Evolutionary conservation across 148 eudicot genomes (phyloP).

Genomic region (Rhododendron molle): DNA sequence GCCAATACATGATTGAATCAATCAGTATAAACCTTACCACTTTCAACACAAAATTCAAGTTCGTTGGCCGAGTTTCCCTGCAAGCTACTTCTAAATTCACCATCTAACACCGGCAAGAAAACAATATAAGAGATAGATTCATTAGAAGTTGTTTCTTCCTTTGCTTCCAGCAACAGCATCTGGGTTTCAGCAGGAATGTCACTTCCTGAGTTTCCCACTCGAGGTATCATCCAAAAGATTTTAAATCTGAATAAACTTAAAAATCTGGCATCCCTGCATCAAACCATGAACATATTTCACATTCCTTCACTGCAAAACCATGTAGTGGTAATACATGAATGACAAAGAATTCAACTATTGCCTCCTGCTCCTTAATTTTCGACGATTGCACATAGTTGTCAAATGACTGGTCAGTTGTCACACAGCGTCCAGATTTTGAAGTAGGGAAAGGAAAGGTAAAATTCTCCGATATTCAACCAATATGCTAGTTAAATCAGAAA

Average conservation of each 20-base stretch:
- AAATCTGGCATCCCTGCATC: constrained; percentile 32
- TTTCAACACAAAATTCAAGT: constrained; percentile 42
- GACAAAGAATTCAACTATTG: not conserved
- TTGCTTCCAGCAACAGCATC: constrained; percentile 34
- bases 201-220: constrained; percentile 28
- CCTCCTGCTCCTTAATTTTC: not conserved
- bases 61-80: constrained; percentile 37
- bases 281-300: not conserved
- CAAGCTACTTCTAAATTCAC: constrained; percentile 32
- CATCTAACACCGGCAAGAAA: constrained; percentile 41
- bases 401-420: not conserved
- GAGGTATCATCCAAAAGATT: constrained; percentile 44
- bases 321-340: not conserved
- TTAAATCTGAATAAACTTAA: constrained; percentile 30
- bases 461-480: not conserved
- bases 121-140: too few relatives aligned
- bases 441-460: not conserved
- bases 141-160: constrained; percentile 17
- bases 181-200: constrained; percentile 44
- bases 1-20: not conserved
- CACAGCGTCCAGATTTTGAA: not conserved
- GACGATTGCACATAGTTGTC: not conserved
- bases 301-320: not conserved
- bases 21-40: constrained; percentile 18
- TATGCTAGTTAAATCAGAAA: not conserved